phyloP scores from a whole-genome alignment of 2,329 filamentous ascomycete species.

The Colletotrichum brevisporum region DNA sequence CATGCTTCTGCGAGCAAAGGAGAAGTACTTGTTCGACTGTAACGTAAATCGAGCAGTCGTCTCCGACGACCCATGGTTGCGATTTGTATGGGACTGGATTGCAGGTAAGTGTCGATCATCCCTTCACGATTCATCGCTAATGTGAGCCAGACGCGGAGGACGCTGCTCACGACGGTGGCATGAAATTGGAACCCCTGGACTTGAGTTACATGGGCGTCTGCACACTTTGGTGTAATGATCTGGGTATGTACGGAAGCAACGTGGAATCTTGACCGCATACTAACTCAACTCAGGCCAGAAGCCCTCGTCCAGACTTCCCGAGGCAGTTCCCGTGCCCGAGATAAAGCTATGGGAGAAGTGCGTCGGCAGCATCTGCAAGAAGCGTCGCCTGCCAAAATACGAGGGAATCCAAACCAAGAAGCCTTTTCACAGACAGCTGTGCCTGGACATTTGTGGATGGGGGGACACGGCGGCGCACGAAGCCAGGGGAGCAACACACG shows the following conservation, averaged over 20 bases:
- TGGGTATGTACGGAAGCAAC: constrained; percentile 63
- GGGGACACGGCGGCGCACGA: constrained; percentile 64
- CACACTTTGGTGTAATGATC: constrained; percentile 78
- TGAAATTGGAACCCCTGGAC: constrained; percentile 78
- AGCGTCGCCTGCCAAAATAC: constrained; percentile 73
- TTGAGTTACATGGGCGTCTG: constrained; percentile 82
- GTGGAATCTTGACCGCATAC: constrained; percentile 32
- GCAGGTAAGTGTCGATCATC: constrained; percentile 64
- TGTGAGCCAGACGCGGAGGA: constrained; percentile 69
- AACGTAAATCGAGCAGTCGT: constrained; percentile 76
- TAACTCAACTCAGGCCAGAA: constrained; percentile 58
- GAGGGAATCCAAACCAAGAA: constrained; percentile 74
- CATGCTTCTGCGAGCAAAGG: constrained; percentile 72
- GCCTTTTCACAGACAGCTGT: constrained; percentile 80
- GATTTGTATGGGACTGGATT: constrained; percentile 84
- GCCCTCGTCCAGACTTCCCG: constrained; percentile 61
- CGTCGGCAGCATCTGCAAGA: constrained; percentile 75
- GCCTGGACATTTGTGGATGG: constrained; percentile 82
- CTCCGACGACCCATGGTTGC: constrained; percentile 80
- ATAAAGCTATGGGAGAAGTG: constrained; percentile 70
- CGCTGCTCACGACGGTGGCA: constrained; percentile 76
- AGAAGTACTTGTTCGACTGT: constrained; percentile 76
- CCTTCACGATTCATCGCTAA: constrained; percentile 40
- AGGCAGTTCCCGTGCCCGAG: constrained; percentile 62
- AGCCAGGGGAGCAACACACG: constrained; percentile 47